These are phyloP conservation scores for Eucalyptus marginata DNA, from an alignment of 345 rosid species.

Conservation along the genomic window DNA sequence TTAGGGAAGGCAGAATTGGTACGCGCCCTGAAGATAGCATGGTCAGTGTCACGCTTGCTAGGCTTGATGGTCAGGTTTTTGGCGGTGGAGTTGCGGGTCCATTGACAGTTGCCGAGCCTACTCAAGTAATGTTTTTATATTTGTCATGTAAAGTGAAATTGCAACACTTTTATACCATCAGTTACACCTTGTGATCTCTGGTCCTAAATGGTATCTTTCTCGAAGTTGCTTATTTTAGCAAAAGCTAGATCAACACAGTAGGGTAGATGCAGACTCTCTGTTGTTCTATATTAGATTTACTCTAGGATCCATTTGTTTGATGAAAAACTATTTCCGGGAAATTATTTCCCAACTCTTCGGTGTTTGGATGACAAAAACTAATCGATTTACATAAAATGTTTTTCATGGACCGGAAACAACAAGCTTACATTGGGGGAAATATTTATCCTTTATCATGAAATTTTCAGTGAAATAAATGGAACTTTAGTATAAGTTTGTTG, in stretches of 20 bases:
- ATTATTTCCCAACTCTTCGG: accelerated
- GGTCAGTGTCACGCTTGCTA: conserved; percentile 13
- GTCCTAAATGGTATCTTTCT: not conserved
- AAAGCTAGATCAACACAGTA: not conserved
- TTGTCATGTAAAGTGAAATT: not conserved
- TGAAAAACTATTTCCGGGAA: not conserved
- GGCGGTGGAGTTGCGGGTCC: conserved; percentile 32
- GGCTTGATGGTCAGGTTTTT: conserved; percentile 16
- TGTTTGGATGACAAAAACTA: not conserved
- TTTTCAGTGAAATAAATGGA: not conserved
- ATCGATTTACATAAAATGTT: not conserved
- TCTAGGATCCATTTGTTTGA: not conserved
- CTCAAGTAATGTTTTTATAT: conserved; percentile 7
- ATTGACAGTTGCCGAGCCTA: conserved; percentile 12
- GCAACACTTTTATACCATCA: not conserved
- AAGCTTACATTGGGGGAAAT: not conserved
- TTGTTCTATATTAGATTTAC: not conserved
- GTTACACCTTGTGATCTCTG: not conserved
- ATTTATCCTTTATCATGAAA: not conserved
- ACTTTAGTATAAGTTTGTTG: not conserved
- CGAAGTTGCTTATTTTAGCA: not conserved
- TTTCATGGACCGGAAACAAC: not conserved
- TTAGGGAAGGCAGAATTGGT: not conserved
- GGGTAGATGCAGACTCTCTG: not conserved
- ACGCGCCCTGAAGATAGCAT: not conserved